Conservation (phyloP, 179 eudicot species). For the Monotropa hypopitys region DNA sequence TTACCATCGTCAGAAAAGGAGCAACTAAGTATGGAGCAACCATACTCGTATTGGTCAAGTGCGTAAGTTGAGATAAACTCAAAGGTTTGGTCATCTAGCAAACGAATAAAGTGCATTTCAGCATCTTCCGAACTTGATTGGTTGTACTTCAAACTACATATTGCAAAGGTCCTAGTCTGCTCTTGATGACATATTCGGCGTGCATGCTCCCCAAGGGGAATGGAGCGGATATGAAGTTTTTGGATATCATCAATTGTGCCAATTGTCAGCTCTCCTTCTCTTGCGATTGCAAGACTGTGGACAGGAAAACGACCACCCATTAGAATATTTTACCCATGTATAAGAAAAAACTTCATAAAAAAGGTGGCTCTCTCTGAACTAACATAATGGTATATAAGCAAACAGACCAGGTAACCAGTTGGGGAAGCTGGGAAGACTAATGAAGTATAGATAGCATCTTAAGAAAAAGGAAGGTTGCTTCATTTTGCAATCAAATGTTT, state of each 20-base stretch:
- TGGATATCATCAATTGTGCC: slow-evolving; percentile 97
- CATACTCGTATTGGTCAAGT: slow-evolving; percentile 84
- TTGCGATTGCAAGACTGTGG: slow-evolving; percentile 91
- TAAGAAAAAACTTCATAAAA: neutral
- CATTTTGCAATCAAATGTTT: neutral
- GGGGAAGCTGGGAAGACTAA: neutral
- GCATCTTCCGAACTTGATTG: slow-evolving; percentile 70
- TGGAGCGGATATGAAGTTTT: slow-evolving; percentile 91
- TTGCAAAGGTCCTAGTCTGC: slow-evolving; percentile 83
- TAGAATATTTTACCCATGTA: neutral
- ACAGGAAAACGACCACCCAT: neutral
- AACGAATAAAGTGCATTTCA: slow-evolving; percentile 86
- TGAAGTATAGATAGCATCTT: neutral
- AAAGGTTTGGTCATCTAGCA: slow-evolving; percentile 92
- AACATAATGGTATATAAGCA: neutral
- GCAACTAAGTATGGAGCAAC: slow-evolving; percentile 92
- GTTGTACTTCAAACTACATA: slow-evolving; percentile 73
- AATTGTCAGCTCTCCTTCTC: slow-evolving; percentile 93
- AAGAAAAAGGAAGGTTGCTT: neutral
- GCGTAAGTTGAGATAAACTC: slow-evolving; percentile 80
- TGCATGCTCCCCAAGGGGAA: slow-evolving; percentile 94
- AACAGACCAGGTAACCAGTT: neutral
- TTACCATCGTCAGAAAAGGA: slow-evolving; percentile 86
- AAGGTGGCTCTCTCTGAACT: neutral
- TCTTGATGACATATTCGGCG: slow-evolving; percentile 98